These are phyloP conservation scores for Mortierella hygrophila DNA, from an alignment of 192 early-diverging fungal species.

Conservation along the genomic window DNA sequence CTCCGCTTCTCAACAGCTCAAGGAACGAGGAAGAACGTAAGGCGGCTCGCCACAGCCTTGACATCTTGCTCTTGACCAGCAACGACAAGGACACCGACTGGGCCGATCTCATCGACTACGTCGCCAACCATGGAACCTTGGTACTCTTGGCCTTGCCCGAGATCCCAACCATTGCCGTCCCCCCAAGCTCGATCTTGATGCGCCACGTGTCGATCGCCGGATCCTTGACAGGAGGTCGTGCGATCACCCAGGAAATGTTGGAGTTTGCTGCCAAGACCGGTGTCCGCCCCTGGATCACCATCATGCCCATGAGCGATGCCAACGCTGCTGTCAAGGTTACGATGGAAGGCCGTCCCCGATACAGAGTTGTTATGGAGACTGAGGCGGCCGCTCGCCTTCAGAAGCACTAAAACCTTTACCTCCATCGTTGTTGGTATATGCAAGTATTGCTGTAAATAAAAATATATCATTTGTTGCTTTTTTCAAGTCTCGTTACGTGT, in stretches of 20 bases:
- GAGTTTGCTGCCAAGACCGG: conserved; percentile 72
- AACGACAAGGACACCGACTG: conserved; percentile 59
- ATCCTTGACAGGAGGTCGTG: conserved; percentile 74
- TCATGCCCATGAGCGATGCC: conserved; percentile 69
- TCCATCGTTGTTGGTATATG: neutral
- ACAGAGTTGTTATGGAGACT: conserved; percentile 80
- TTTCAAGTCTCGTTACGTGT: too few relatives aligned
- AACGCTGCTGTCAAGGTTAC: conserved; percentile 73
- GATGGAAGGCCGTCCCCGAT: conserved; percentile 73
- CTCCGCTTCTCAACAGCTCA: conserved; percentile 10
- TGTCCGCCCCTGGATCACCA: conserved; percentile 76
- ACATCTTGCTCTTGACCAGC: conserved; percentile 53
- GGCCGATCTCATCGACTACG: conserved; percentile 58
- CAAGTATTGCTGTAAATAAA: too few relatives aligned
- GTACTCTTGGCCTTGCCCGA: conserved; percentile 77
- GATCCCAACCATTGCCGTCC: conserved; percentile 39
- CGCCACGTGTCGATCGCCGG: conserved; percentile 68
- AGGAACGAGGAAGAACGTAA: conserved; percentile 40
- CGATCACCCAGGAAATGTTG: conserved; percentile 74
- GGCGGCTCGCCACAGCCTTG: conserved; percentile 35
- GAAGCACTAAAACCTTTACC: neutral
- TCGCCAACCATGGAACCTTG: conserved; percentile 71
- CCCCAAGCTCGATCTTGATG: conserved; percentile 56
- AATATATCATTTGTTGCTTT: too few relatives aligned
- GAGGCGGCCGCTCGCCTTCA: conserved; percentile 47